Conservation (phyloP, 345 rosid species). For the Eucalyptus viminalis region DNA sequence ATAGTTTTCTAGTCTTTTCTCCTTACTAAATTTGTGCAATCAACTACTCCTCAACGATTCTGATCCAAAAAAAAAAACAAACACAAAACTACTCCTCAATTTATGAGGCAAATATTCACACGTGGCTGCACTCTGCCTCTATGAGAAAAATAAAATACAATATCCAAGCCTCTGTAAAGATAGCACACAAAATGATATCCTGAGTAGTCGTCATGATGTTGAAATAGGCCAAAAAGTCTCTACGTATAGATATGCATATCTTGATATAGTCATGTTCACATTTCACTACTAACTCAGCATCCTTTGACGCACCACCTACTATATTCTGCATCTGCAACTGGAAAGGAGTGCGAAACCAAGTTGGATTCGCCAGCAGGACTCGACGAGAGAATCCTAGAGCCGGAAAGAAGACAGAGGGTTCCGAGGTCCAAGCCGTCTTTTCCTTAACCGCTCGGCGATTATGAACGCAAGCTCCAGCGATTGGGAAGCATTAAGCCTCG, state of each 20-base stretch:
- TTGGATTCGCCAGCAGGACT: background rate
- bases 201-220: background rate
- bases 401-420: background rate
- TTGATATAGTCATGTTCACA: background rate
- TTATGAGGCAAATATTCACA: background rate
- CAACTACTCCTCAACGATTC: background rate
- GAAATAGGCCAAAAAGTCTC: background rate
- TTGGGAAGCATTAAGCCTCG: slow-evolving; percentile 27
- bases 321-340: background rate
- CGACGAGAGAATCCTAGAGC: background rate
- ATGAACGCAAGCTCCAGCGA: slow-evolving; percentile 27
- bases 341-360: background rate
- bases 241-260: background rate
- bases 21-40: background rate
- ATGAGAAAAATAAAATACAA: background rate
- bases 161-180: background rate
- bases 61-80: background rate
- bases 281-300: background rate
- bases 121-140: background rate
- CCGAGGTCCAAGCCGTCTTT: background rate
- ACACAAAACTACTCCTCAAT: background rate
- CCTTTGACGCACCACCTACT: background rate
- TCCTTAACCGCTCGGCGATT: slow-evolving; percentile 19
- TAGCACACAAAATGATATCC: background rate
- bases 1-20: background rate